Evolutionary conservation across 1,284 basidiomycete species (phyloP).

Genomic region (Microbotryomycetes sp.): DNA sequence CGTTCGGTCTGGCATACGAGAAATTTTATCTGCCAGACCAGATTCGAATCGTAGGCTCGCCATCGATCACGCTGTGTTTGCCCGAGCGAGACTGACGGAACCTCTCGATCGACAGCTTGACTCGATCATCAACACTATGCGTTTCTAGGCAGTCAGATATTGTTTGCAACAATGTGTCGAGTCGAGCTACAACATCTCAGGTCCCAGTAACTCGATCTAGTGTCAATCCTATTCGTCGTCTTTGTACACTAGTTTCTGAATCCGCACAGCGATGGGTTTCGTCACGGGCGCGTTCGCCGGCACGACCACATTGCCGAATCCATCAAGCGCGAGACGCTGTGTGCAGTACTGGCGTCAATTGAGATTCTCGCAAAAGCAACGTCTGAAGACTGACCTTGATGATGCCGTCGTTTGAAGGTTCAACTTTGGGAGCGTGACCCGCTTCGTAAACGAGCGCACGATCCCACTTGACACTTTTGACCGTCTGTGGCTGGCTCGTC

Average conservation of each 20-base stretch:
- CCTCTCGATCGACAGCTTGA: constrained; percentile 57
- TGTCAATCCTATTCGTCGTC: constrained; percentile 25
- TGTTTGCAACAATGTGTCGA: background rate
- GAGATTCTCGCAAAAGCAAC: too few relatives aligned
- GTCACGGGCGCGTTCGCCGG: constrained; percentile 2
- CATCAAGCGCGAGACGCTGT: constrained; percentile 21
- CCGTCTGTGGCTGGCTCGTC: background rate
- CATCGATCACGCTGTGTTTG: background rate
- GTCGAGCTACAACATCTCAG: background rate
- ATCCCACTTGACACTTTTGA: constrained; percentile 21
- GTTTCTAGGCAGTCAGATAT: constrained; percentile 48
- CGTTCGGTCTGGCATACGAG: constrained; percentile 60
- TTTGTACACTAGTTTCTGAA: constrained; percentile 31
- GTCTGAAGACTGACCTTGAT: constrained; percentile 25
- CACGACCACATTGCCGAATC: constrained; percentile 30
- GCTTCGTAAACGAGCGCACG: constrained; percentile 27
- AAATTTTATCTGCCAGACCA: constrained; percentile 85
- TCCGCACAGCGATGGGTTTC: constrained; percentile 16
- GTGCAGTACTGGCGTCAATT: too few relatives aligned
- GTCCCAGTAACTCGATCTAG: background rate
- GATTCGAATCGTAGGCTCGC: constrained; percentile 51
- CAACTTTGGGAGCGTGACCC: background rate
- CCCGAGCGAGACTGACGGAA: background rate
- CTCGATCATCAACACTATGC: constrained; percentile 71
- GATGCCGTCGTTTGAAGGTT: constrained; percentile 3